Evolutionary conservation across 768 basidiomycete species (phyloP).

Genomic region (Lactarius deliciosus): DNA sequence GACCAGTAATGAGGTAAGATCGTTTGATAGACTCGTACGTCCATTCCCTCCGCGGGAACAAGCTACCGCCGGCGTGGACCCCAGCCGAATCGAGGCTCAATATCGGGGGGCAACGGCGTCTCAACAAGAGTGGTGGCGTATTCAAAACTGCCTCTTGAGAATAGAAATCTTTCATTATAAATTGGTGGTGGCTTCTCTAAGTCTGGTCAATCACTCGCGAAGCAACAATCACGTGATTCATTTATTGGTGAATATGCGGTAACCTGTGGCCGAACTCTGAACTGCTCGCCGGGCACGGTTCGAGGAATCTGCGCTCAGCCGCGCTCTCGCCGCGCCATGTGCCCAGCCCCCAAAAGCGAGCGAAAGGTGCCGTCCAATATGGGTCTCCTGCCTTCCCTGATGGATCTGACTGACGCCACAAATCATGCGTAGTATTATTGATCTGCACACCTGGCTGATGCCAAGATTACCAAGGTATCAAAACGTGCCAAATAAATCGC

Average conservation of each 20-base stretch:
- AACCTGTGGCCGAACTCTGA: not conserved
- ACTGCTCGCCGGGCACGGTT: not conserved
- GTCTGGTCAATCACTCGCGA: not conserved
- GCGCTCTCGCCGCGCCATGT: not conserved
- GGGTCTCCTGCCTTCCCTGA: not conserved
- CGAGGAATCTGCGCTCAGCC: not conserved
- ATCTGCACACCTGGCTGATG: conserved; percentile 1
- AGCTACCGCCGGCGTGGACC: not conserved
- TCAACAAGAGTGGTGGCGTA: not conserved
- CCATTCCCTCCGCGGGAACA: not conserved
- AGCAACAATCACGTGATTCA: not conserved
- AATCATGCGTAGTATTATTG: not conserved
- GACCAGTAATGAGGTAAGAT: not conserved
- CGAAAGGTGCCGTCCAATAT: not conserved
- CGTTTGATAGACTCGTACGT: not conserved
- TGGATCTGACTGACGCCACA: conserved; percentile 1
- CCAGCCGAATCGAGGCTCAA: not conserved
- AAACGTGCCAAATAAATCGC: too few species aligned
- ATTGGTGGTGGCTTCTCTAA: not conserved
- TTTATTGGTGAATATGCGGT: not conserved
- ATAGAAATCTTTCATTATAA: not conserved
- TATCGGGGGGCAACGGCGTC: not conserved
- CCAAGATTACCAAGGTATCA: not conserved
- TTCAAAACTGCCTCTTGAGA: not conserved
- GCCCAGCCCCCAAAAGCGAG: not conserved